Evolutionary conservation across 2,329 filamentous ascomycete species (phyloP), one percentile per base, ranked within the genome.

Genomic region (Hypoxylon sp.): DNA sequence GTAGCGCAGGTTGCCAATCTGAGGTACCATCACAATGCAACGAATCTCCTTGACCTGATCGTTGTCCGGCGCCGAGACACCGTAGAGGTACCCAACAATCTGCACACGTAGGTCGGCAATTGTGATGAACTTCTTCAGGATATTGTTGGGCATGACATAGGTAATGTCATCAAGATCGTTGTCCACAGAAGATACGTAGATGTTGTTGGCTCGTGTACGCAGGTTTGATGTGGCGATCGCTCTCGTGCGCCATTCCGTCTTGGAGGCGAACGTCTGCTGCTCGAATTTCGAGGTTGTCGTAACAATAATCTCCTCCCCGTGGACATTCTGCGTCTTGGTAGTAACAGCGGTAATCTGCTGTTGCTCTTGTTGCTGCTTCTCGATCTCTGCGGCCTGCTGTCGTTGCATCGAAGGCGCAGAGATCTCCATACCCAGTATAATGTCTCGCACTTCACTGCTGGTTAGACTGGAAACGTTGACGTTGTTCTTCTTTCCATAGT

Each of bases 401-500:
- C 96, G 88, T 79, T 99, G 95, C 88, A 99, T 90, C 1, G 94
- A 98, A 20, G 95, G 95, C 23, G 95, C 96, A 58, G 92, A 97
- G 57, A 99, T 99, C 74, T 99, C 96, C 96, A 99, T 99, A 83
- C 95, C 95, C 63, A 99, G 79, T 69, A 99, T 99, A 70, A 99
- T 98, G 72, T 99, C 95, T 69, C 95, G 88, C 47, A 99, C 95
- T 85, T 99, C 95, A 69, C 91, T 97, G 73, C 88, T 97, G 1
- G 95, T 99, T 77, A 99, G 82, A 74, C 92, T 97, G 13, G 96
- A 96, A 10, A 95, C 94, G 69, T 99, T 99, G 80, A 99, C 95
- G 68, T 98, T 99, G 81, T 99, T 99, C 85, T 99, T 99, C 85
- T 98, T 99, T 72, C 95, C 95, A 73, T 99, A 99, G 73, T 99